Evolutionary conservation across 2,329 filamentous ascomycete genomes (phyloP), one percentile per base, ranked within the genome.

Genomic region (Monilinia polystroma): DNA sequence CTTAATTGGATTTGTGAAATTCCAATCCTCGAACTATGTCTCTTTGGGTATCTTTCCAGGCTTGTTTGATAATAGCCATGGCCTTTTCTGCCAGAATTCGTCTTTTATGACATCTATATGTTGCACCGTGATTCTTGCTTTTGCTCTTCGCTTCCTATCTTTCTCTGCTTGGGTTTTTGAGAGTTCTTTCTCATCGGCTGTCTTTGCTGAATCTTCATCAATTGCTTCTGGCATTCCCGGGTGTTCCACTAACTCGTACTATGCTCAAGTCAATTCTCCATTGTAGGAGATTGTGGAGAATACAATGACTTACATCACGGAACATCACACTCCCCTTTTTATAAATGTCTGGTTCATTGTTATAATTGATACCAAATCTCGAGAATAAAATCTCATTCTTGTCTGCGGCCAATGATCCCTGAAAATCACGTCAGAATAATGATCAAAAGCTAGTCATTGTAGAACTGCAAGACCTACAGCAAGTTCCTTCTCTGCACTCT

Each of bases 371-470:
- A 3, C 88, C 86, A 77, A 97, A 98, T 35, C 85, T 84, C 1
- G 88, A 90, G 78, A 95, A 99, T 18, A 99, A 80, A 26, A 99
- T 96, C 80, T 99, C 95, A 75, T 99, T 95, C 80, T 99, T 99
- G 74, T 98, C 93, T 3, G 87, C 83, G 3, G 93, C 86, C 1
- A 96, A 79, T 0, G 93, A 96, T 3, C 94, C 93, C 90, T 93
- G 72, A 77, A 67, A 77, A 70, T 62, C 57, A 58, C 49, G 29
- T 45, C 3, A 10, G 3, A 18, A 4, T 38, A 20, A 20, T 23
- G 45, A 38, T 51, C n/a, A 1, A 38, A 10, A 26, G 2, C 18
- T 16, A n/a, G 35, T 20, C 12, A 41, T 59, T 10, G 53, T 26
- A 45, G 12, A 38, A 41, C 1, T 8, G 14, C 18, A 4, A 53